Evolutionary conservation across 345 rosid species (phyloP).

Genomic region (Corchorus capsularis): DNA sequence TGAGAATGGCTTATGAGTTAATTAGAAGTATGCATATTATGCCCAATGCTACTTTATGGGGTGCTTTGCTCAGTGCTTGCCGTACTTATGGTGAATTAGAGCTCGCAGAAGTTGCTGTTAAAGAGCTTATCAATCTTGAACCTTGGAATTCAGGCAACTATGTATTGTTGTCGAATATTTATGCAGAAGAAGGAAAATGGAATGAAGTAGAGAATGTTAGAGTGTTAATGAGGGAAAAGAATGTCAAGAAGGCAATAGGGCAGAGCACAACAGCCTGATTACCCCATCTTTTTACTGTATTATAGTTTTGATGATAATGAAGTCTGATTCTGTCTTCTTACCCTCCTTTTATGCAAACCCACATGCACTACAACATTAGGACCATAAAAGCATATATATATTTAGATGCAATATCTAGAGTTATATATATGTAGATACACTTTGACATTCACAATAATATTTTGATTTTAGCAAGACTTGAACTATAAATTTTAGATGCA

Average conservation of each 20-base stretch:
- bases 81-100: conserved; percentile 59
- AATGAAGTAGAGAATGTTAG: conserved; percentile 59
- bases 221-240: conserved; percentile 50
- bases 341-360: not conserved
- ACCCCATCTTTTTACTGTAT: not conserved
- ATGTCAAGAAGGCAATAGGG: conserved; percentile 46
- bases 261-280: conserved; percentile 16
- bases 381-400: too few relatives aligned
- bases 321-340: conserved; percentile 1
- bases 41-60: conserved; percentile 68
- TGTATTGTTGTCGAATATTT: conserved; percentile 63
- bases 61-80: conserved; percentile 68
- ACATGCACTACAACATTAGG: not conserved
- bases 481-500: too few relatives aligned
- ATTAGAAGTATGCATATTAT: conserved; percentile 45
- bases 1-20: conserved; percentile 62
- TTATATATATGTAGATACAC: too few relatives aligned
- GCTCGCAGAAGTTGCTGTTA: conserved; percentile 58
- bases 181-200: conserved; percentile 77
- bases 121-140: conserved; percentile 56
- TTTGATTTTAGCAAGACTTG: too few relatives aligned
- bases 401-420: too few relatives aligned
- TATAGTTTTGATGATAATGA: not conserved
- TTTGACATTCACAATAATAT: too few relatives aligned
- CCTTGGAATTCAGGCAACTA: conserved; percentile 74